A percentile compares a stretch with the other conserved stretches of the same genome.
These are phyloP conservation scores for Aschersonia sp. DNA, from an alignment of 2,329 filamentous ascomycete species.

Conservation along the genomic window DNA sequence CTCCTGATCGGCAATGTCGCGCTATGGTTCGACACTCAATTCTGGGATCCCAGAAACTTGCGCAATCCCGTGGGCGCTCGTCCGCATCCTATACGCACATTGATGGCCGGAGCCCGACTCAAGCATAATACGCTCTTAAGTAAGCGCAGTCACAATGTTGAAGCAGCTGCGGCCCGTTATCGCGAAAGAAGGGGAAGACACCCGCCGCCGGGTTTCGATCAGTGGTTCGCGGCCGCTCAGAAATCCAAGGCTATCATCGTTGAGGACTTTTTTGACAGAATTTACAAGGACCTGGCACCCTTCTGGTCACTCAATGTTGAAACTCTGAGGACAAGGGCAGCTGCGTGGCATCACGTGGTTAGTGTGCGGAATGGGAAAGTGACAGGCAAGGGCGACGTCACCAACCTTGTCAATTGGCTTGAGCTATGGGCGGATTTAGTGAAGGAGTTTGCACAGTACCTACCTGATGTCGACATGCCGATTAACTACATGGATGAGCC, in stretches of 20 bases:
- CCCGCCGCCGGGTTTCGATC: slow-evolving; percentile 46
- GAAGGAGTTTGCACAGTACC: not conserved
- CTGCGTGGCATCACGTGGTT: not conserved
- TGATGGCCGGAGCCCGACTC: not conserved
- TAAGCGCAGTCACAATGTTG: slow-evolving; percentile 20
- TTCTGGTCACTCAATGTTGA: slow-evolving; percentile 43
- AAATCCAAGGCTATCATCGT: slow-evolving; percentile 38
- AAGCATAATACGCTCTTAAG: not conserved
- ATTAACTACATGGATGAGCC: slow-evolving; percentile 35
- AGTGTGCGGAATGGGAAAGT: not conserved
- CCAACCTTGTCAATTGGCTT: not conserved
- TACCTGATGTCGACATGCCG: slow-evolving; percentile 26
- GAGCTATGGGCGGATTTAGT: not conserved
- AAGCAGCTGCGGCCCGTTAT: slow-evolving; percentile 39
- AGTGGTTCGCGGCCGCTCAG: slow-evolving; percentile 42
- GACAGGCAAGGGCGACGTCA: not conserved
- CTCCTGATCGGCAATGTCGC: not conserved
- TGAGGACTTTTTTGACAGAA: slow-evolving; percentile 50
- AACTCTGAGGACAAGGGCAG: slow-evolving; percentile 17
- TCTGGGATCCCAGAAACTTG: not conserved
- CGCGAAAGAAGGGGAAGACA: slow-evolving; percentile 41
- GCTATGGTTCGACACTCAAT: not conserved
- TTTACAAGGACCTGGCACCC: slow-evolving; percentile 45
- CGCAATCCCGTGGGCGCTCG: not conserved
- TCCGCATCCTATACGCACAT: not conserved